Evolutionary conservation across 2,329 filamentous ascomycete genomes (phyloP), one percentile per base, ranked within the genome.

Genomic region (Penicillium oxalicum): DNA sequence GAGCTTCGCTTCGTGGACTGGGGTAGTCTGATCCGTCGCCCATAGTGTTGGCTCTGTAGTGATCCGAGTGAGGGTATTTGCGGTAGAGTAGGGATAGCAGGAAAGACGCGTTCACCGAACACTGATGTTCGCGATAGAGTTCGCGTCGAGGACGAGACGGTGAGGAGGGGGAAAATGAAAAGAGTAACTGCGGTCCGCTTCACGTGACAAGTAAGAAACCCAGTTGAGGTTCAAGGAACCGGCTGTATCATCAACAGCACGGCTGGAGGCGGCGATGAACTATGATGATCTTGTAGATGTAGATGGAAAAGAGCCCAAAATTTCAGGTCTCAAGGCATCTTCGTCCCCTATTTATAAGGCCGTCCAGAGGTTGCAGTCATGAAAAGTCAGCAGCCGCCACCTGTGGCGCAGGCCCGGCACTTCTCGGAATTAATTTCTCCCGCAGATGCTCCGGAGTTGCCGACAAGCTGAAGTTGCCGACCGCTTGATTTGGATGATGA

Each of bases 1-100:
- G 60, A 61, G 65, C 67, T 69, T 71, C 68, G 59, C 68, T 71
- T 70, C 67, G 61, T 58, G 68, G 68, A 59, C 67, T 70, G 55
- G 68, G 68, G 61, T 71, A 71, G 60, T 69, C 67, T 64, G 66
- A 65, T 44, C 66, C 66, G 63, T 68, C 67, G 56, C 65, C 66
- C 68, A 70, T 70, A 35, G 42, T 44, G 62, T 66, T 63, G 62
- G 44, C 59, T 56, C 49, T 55, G 58, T 60, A 62, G 62, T 64
- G 61, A 60, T 61, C 59, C 46, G 61, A 56, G 56, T 56, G 53
- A 52, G 57, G 56, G 55, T 48, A 49, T 49, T 44, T 46, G 46
- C 49, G 44, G 42, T 54, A 42, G 38, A 46, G 47, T 47, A 48
- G 47, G 51, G 54, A 58, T 58, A 57, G 18, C 54, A 54, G 45